These are phyloP conservation scores for Papilionanthe hybrid DNA, from an alignment of 116 monocot species.

Conservation along the genomic window DNA sequence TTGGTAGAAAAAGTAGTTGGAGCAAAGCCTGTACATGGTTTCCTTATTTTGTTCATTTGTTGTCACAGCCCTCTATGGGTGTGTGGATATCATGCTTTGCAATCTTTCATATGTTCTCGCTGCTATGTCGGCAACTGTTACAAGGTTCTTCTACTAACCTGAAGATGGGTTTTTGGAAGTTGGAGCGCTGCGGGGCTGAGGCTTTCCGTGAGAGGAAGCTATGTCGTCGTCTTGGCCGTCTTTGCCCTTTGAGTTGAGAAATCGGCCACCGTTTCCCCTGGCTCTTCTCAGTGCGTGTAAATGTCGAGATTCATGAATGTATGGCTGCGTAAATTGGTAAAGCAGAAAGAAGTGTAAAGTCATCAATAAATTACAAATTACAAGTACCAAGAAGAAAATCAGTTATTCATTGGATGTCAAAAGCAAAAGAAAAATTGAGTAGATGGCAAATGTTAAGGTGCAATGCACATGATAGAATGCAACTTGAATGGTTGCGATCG, in stretches of 20 bases:
- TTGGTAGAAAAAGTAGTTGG: neutral
- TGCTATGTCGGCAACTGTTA: neutral
- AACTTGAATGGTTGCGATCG: no score
- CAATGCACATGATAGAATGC: no score
- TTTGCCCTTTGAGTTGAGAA: constrained; percentile 36
- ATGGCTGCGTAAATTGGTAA: constrained; percentile 35
- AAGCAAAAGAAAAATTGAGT: no score
- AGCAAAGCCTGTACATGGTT: constrained; percentile 2
- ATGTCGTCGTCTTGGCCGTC: neutral
- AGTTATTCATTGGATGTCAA: no score
- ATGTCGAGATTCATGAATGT: constrained; percentile 85
- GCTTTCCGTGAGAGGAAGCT: neutral
- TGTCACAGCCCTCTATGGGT: neutral
- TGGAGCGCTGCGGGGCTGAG: neutral
- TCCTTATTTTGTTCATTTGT: neutral
- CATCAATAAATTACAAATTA: no score
- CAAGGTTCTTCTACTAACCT: neutral
- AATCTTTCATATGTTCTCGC: no score
- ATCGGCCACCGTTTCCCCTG: constrained; percentile 59
- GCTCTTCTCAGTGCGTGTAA: constrained; percentile 79
- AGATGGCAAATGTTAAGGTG: no score
- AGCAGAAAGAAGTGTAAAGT: neutral
- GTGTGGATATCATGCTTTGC: no score
- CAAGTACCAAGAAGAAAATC: no score
- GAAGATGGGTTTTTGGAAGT: neutral